Conservation (phyloP, 1,284 basidiomycete genomes). For the Apiotrichum akiyoshidainum region DNA sequence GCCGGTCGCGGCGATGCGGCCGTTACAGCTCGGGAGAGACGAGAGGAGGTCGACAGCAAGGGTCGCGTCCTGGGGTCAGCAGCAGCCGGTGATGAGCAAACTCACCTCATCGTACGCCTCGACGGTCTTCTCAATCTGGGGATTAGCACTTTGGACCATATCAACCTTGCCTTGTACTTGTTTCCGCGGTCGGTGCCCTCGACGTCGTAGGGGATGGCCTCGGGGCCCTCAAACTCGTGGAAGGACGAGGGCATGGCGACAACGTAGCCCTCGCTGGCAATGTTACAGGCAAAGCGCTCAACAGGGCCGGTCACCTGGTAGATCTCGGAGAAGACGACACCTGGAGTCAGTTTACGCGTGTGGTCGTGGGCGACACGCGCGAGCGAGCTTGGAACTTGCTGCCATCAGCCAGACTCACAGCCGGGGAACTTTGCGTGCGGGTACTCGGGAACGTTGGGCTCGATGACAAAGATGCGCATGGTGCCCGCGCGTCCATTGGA, state of each 20-base stretch:
- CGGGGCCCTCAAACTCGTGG: constrained; percentile 86
- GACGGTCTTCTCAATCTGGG: constrained; percentile 75
- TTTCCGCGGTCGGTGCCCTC: constrained; percentile 90
- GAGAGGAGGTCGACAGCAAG: constrained; percentile 70
- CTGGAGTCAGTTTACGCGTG: constrained; percentile 18
- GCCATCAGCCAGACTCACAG: constrained; percentile 36
- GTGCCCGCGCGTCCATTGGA: constrained; percentile 61
- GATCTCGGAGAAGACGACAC: constrained; percentile 52
- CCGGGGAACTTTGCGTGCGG: constrained; percentile 52
- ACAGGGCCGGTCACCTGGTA: constrained; percentile 52
- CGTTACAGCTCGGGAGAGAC: constrained; percentile 76
- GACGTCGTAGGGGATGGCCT: constrained; percentile 76
- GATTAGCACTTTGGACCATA: constrained; percentile 30
- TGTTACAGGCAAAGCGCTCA: constrained; percentile 73
- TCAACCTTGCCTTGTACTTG: constrained; percentile 85
- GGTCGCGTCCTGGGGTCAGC: constrained; percentile 62
- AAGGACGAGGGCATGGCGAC: constrained; percentile 55
- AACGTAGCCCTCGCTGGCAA: constrained; percentile 70
- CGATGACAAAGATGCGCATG: constrained; percentile 61
- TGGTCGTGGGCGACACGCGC: too few relatives aligned
- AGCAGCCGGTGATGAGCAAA: not conserved
- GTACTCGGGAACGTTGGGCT: constrained; percentile 49
- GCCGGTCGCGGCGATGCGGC: constrained; percentile 66
- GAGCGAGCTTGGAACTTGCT: too few relatives aligned
- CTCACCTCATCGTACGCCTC: constrained; percentile 77